Percentiles rank a stretch among this genome's conserved stretches.
These are phyloP conservation scores for Theobroma grandiflorum DNA, from an alignment of 441 rosid genomes.

Conservation along the genomic window DNA sequence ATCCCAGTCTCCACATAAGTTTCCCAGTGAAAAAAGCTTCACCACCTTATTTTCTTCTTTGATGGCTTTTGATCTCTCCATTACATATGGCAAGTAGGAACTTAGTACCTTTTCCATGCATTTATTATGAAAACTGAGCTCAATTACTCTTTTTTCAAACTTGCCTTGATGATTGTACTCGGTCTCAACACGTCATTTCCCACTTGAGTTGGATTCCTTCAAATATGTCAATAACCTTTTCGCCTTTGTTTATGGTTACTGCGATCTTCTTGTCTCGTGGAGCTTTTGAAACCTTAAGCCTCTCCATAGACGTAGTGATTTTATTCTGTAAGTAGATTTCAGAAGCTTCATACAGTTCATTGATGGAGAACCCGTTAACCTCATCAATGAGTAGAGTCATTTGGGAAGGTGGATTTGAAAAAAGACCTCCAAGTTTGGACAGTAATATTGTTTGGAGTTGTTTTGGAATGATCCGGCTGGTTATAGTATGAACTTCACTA, in stretches of 20 bases:
- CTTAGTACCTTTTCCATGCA: conserved; percentile 23
- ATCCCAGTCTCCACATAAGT: not conserved
- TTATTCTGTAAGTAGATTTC: conserved; percentile 29
- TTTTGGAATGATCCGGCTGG: conserved; percentile 21
- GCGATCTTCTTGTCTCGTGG: not conserved
- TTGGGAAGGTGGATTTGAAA: conserved; percentile 19
- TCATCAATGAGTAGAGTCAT: conserved; percentile 28
- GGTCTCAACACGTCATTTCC: conserved; percentile 18
- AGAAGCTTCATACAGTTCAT: conserved; percentile 30
- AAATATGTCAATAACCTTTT: conserved; percentile 12
- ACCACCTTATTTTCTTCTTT: conserved; percentile 35
- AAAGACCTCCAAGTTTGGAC: conserved; percentile 24
- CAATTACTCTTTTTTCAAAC: not conserved
- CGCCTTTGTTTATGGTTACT: conserved; percentile 19
- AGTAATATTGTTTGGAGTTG: not conserved
- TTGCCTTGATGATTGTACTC: not conserved
- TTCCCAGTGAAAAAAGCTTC: conserved; percentile 34
- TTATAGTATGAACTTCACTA: not conserved
- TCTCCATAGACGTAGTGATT: conserved; percentile 15
- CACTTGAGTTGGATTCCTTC: conserved; percentile 25
- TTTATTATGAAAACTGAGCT: conserved; percentile 34
- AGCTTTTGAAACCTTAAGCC: conserved; percentile 13
- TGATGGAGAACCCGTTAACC: conserved; percentile 14
- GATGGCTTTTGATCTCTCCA: conserved; percentile 34
- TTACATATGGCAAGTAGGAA: conserved; percentile 28